A percentile compares a stretch with the other conserved stretches of the same genome.
Conservation (phyloP, 2,329 filamentous ascomycete genomes). For the Sporothrix curviconia region DNA sequence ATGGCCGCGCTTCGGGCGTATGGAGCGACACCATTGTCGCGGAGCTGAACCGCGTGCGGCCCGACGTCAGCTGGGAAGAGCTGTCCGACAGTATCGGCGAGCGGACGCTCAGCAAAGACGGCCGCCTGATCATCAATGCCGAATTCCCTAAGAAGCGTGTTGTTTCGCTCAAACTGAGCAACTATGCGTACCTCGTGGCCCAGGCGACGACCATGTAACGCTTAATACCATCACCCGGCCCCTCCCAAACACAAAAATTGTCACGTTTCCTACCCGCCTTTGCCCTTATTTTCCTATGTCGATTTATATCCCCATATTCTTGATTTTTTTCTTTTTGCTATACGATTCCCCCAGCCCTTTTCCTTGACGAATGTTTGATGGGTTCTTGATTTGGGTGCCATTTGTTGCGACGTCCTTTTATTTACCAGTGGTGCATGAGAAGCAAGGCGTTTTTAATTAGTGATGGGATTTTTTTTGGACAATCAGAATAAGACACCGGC, state of each 20-base stretch:
- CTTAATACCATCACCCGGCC: too few species aligned
- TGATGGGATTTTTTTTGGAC: background rate
- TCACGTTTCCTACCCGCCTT: constrained; percentile 17
- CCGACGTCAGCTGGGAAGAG: constrained; percentile 52
- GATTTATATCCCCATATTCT: background rate
- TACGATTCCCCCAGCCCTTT: background rate
- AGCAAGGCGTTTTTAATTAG: background rate
- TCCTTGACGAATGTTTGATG: background rate
- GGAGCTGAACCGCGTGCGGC: constrained; percentile 52
- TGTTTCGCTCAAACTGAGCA: constrained; percentile 50
- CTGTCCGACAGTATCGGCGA: constrained; percentile 59
- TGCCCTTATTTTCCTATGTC: background rate
- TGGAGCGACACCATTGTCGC: constrained; percentile 65
- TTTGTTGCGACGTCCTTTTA: background rate
- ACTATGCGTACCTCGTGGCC: constrained; percentile 46
- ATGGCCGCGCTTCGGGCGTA: constrained; percentile 58
- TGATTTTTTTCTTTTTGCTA: constrained; percentile 2
- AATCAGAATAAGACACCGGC: background rate
- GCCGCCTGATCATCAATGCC: constrained; percentile 49
- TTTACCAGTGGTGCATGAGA: background rate
- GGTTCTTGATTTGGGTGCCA: background rate
- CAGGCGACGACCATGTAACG: constrained; percentile 17
- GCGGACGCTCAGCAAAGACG: constrained; percentile 52
- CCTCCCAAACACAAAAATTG: constrained; percentile 28
- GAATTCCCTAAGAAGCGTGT: constrained; percentile 48